phyloP scores from a whole-genome alignment of 805 yeast species.

The Kodamaea jinghongensis region DNA sequence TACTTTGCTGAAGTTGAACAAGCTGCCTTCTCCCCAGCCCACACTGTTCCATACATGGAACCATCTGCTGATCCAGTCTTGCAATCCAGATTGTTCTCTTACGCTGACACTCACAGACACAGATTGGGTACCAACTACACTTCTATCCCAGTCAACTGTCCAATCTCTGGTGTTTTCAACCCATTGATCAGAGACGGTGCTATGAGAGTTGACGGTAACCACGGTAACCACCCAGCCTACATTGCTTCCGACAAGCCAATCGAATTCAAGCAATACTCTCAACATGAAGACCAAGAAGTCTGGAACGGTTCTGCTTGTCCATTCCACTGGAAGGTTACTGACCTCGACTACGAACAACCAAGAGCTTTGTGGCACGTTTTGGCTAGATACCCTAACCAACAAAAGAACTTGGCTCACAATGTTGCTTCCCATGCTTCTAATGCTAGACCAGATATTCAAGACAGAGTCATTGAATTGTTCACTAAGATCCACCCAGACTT shows the following conservation, averaged over 20 bases:
- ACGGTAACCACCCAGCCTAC: conserved; percentile 77
- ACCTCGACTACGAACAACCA: conserved; percentile 79
- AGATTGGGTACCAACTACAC: conserved; percentile 68
- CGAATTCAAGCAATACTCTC: conserved; percentile 42
- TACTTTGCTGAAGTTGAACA: conserved; percentile 45
- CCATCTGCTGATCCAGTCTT: conserved; percentile 76
- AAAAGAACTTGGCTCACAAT: conserved; percentile 78
- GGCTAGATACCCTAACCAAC: conserved; percentile 78
- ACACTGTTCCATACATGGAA: conserved; percentile 72
- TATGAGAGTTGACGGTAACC: conserved; percentile 59
- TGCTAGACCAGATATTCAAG: conserved; percentile 77
- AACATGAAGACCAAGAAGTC: conserved; percentile 69
- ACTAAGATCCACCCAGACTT: conserved; percentile 66
- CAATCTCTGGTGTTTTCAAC: conserved; percentile 48
- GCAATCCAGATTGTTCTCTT: conserved; percentile 73
- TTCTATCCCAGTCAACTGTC: conserved; percentile 75
- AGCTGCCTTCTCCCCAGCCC: conserved; percentile 69
- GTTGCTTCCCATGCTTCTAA: conserved; percentile 68
- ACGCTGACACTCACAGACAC: conserved; percentile 75
- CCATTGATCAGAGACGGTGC: conserved; percentile 86
- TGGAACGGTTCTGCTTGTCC: conserved; percentile 83
- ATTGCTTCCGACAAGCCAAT: conserved; percentile 55
- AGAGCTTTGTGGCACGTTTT: conserved; percentile 74
- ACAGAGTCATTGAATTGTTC: conserved; percentile 74
- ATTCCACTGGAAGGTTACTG: conserved; percentile 78